Evolutionary conservation across 1,284 basidiomycete genomes (phyloP), one percentile per base, ranked within the genome.

Genomic region (Bondarzewia mesenterica): DNA sequence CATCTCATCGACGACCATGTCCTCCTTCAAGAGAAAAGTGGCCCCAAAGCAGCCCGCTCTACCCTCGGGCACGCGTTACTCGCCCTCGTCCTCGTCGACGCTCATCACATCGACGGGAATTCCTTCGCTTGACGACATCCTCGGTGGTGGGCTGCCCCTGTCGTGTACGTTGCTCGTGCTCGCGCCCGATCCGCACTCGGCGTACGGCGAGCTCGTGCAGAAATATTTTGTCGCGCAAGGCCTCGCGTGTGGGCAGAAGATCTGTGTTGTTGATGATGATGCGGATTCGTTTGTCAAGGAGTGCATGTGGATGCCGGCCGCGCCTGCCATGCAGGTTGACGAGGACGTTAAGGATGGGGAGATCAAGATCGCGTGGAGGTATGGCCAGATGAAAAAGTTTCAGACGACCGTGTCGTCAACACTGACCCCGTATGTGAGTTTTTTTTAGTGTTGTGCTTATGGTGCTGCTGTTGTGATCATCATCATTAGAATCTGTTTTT

Each of bases 341-440:
- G 67, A 62, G 35, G 67, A 67, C 39, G 72, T 68, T 39, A 69
- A 63, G 35, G 67, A 67, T 37, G 72, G 68, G 38, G 76, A 75
- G 57, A 81, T 92, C 54, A 91, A 87, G 68, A 96, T 97, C 59
- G 95, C 95, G 35, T 99, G 95, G 90, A 76, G 95, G 59, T 99
- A 99, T 64, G 89, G 91, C 59, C 75, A 82, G 52, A 88, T 96
- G 88, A 89, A 85, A 67, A 85, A 78, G 65, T 95, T 95, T 65
- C 82, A 89, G 67, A 96, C 93, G 1, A 93, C 89, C 1, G 82
- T 95, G 62, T 32, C 29, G 62, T 15, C 3, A 12, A 12, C 64
- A 55, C 64, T 67, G 12, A 60, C 58, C 50, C 61, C 63, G 74
- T 79, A 75, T 63, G 79, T 75, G 54, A 61, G 61, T 64, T 57